phyloP scores from a whole-genome alignment of 2,329 filamentous ascomycete genomes.

The Cytospora chrysosperma region DNA sequence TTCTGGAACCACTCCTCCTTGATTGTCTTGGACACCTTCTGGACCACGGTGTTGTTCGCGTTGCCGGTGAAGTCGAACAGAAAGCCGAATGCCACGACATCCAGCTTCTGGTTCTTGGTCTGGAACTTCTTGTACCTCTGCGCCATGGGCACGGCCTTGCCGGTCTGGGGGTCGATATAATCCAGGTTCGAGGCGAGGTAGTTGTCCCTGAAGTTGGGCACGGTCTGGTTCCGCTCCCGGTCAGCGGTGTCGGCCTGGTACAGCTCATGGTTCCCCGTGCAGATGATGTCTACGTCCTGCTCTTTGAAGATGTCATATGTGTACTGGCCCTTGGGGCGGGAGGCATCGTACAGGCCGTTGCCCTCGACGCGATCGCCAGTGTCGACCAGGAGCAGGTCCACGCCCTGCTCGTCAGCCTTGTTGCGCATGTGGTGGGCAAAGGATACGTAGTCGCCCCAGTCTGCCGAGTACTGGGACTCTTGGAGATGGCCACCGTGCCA shows the following conservation, averaged over 20 bases:
- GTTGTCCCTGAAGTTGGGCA: slow-evolving; percentile 75
- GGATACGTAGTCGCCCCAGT: slow-evolving; percentile 98
- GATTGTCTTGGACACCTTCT: slow-evolving; percentile 75
- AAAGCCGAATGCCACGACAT: slow-evolving; percentile 88
- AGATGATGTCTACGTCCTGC: slow-evolving; percentile 81
- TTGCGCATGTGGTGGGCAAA: slow-evolving; percentile 81
- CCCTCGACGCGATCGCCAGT: slow-evolving; percentile 92
- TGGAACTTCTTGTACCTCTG: slow-evolving; percentile 84
- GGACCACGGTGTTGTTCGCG: slow-evolving; percentile 85
- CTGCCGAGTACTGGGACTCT: slow-evolving; percentile 91
- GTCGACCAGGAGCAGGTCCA: slow-evolving; percentile 89
- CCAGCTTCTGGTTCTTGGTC: slow-evolving; percentile 83
- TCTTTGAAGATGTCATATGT: slow-evolving; percentile 84
- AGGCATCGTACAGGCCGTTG: slow-evolving; percentile 91
- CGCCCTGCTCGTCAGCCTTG: slow-evolving; percentile 73
- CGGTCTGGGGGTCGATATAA: slow-evolving; percentile 72
- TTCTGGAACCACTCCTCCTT: slow-evolving; percentile 86
- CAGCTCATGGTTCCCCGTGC: slow-evolving; percentile 91
- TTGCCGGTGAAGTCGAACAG: slow-evolving; percentile 91
- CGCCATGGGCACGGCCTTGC: slow-evolving; percentile 72
- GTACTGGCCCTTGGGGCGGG: slow-evolving; percentile 81
- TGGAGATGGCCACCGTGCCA: slow-evolving; percentile 93
- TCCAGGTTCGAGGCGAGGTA: slow-evolving; percentile 94
- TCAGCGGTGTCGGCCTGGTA: slow-evolving; percentile 79
- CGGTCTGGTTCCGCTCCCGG: slow-evolving; percentile 74